A percentile compares a stretch with the other conserved stretches of the same genome.
Conservation (phyloP, 2,329 filamentous ascomycete genomes). For the Colletotrichum spaethianum region DNA sequence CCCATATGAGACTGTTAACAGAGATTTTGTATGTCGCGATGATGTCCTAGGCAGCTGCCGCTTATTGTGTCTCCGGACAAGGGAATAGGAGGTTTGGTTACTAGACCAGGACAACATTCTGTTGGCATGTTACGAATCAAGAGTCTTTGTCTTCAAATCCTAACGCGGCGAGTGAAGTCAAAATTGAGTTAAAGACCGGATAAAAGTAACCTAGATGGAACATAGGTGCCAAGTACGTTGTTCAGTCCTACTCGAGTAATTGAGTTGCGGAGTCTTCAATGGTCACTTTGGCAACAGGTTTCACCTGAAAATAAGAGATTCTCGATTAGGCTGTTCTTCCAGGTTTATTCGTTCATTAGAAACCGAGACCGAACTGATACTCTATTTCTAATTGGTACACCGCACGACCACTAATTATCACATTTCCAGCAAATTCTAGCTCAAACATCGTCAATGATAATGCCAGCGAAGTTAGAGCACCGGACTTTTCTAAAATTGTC, state of each 20-base stretch:
- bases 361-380: no score
- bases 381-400: no score
- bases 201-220: not conserved
- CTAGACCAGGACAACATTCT: no score
- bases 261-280: not conserved
- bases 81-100: no score
- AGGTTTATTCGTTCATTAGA: no score
- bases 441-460: not conserved
- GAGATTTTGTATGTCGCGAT: no score
- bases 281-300: not conserved
- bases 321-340: not conserved
- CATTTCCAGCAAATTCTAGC: no score
- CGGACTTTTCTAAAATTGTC: not conserved
- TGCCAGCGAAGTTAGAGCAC: not conserved
- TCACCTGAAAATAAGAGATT: not conserved
- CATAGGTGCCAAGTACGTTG: not conserved
- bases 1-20: no score
- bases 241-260: no score
- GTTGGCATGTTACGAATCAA: no score
- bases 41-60: no score
- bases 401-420: not conserved
- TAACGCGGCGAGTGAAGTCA: not conserved
- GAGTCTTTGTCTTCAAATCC: not conserved
- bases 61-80: no score
- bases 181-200: not conserved